Percentiles rank a stretch among this genome's conserved stretches.
Evolutionary conservation across 306 rosid species (phyloP).

Genomic region (Dalbergia cochinchinensis): DNA sequence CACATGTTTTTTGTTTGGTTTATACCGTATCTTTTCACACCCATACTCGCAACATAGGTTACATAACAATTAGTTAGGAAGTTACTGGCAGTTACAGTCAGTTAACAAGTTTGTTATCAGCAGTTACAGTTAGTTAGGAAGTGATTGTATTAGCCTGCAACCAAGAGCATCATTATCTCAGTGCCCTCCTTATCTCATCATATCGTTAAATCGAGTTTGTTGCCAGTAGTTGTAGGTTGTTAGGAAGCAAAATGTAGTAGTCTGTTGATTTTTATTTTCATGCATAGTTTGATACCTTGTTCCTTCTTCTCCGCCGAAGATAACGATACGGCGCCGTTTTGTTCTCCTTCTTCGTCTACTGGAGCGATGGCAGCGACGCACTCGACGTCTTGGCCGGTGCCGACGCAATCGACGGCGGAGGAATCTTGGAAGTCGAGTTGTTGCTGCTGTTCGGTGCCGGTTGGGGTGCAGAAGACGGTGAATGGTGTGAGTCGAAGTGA

Average conservation of each 20-base stretch:
- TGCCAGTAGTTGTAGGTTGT: too few species aligned
- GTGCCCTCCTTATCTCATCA: too few species aligned
- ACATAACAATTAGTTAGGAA: too few species aligned
- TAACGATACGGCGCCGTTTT: neutral
- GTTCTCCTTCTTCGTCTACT: slow-evolving; percentile 6
- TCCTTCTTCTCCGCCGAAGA: neutral
- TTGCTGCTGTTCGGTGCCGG: slow-evolving; percentile 31
- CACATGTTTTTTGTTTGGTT: too few species aligned
- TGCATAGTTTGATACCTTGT: neutral
- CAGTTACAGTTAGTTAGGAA: neutral
- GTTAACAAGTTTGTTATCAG: neutral
- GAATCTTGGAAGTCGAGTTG: slow-evolving; percentile 42
- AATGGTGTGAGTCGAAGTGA: neutral
- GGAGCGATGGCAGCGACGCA: slow-evolving; percentile 37
- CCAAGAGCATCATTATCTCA: too few species aligned
- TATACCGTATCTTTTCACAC: too few species aligned
- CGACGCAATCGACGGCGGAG: slow-evolving; percentile 61
- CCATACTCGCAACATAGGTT: too few species aligned
- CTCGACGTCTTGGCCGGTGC: slow-evolving; percentile 80
- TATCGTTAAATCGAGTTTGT: too few species aligned
- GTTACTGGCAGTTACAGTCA: too few species aligned
- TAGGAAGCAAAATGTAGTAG: too few species aligned
- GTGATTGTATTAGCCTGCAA: too few species aligned
- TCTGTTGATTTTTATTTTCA: too few species aligned
- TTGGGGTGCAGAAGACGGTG: slow-evolving; percentile 39